phyloP scores from a whole-genome alignment of 345 rosid species.

The Sapria himalayana region DNA sequence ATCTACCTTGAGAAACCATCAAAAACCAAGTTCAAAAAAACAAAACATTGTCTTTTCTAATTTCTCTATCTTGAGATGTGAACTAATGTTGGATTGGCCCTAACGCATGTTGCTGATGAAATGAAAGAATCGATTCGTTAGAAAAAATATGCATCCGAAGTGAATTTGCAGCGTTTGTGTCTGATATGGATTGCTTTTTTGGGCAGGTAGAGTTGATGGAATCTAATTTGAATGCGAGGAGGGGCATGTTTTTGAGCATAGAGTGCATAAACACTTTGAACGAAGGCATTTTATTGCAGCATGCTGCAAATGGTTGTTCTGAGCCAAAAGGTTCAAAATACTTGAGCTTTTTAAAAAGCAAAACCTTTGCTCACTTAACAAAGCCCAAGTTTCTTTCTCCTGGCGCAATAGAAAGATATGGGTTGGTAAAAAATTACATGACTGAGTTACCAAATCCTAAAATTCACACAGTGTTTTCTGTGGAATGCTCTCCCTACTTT shows the following conservation, averaged over 20 bases:
- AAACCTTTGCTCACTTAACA: slow-evolving; percentile 64
- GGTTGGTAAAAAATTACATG: slow-evolving; percentile 15
- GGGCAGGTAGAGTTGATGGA: slow-evolving; percentile 53
- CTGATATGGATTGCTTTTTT: slow-evolving; percentile 5
- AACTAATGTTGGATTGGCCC: no score
- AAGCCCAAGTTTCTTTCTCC: slow-evolving; percentile 39
- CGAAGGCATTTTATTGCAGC: slow-evolving; percentile 65
- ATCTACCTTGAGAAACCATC: no score
- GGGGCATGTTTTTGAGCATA: slow-evolving; percentile 40
- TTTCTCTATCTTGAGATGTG: no score
- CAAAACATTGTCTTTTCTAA: no score
- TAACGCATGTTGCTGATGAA: no score
- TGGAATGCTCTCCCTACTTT: slow-evolving; percentile 79
- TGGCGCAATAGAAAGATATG: slow-evolving; percentile 13
- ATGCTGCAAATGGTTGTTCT: slow-evolving; percentile 57
- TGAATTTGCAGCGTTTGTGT: no score
- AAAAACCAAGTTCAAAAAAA: no score
- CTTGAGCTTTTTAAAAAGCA: slow-evolving; percentile 86
- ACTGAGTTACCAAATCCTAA: slow-evolving; percentile 33
- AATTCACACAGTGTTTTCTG: slow-evolving; percentile 84
- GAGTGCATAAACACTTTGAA: slow-evolving; percentile 83
- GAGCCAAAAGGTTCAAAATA: slow-evolving; percentile 77
- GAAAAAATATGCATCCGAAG: no score
- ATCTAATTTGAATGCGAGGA: slow-evolving; percentile 32
- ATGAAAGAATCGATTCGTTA: no score